Conservation (phyloP, 1,139 yeast genomes). For the Lodderomyces elongisporus region DNA sequence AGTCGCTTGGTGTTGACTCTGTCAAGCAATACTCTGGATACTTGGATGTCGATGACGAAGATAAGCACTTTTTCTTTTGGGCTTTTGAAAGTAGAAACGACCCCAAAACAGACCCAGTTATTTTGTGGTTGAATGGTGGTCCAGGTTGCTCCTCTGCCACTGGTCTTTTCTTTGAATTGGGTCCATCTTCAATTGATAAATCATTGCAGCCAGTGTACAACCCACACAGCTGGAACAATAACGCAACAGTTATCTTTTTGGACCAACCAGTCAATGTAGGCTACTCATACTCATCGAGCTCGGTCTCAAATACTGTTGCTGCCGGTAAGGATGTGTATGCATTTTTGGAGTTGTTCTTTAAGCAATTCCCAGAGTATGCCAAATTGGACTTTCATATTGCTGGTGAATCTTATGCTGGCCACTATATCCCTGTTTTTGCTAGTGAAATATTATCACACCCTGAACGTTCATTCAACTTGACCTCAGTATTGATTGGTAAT, state of each 20-base stretch:
- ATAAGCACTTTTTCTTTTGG: constrained; percentile 61
- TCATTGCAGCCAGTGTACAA: constrained; percentile 34
- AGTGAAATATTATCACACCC: constrained; percentile 73
- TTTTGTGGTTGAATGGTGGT: constrained; percentile 46
- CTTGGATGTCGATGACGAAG: constrained; percentile 76
- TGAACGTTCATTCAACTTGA: constrained; percentile 76
- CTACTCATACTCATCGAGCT: constrained; percentile 66
- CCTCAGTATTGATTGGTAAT: constrained; percentile 90
- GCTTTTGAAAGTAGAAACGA: constrained; percentile 44
- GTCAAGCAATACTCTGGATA: constrained; percentile 86
- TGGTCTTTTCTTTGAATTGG: constrained; percentile 42
- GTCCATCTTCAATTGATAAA: constrained; percentile 35
- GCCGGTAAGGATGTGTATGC: constrained; percentile 95
- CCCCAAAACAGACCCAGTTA: constrained; percentile 40
- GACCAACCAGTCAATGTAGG: constrained; percentile 58
- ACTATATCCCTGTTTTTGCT: constrained; percentile 92
- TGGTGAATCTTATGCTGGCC: constrained; percentile 99
- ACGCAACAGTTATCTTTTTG: constrained; percentile 42
- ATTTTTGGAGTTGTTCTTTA: constrained; percentile 82
- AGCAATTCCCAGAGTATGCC: constrained; percentile 82
- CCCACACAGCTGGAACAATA: constrained; percentile 41
- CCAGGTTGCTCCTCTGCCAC: constrained; percentile 44
- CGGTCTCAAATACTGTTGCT: constrained; percentile 71
- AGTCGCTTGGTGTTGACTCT: constrained; percentile 64
- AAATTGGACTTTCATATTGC: constrained; percentile 80